Evolutionary conservation across 106 monocot species (phyloP), one percentile per base, ranked within the genome.

Genomic region (Allium sativum): DNA sequence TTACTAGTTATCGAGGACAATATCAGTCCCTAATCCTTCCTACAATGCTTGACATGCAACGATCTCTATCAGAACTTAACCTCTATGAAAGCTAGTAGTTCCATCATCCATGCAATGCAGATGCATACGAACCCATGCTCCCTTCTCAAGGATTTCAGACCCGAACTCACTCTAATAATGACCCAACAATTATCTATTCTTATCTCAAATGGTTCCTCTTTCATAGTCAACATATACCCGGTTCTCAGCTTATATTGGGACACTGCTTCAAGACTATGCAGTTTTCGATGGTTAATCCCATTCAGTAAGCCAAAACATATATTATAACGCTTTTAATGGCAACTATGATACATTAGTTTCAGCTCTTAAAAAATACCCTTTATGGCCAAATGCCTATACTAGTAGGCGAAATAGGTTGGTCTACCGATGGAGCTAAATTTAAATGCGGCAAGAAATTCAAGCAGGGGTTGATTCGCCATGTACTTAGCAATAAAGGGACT

Each of bases 51-150:
- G 88, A 87, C 58, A 55, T 93, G 51, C 93, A 93, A 47, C 93
- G 88, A 64, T 88, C 93, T 7, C 61, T 93, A 41, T 57, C 69
- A 31, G 88, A 78, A 65, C 76, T 73, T 52, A 88, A 93, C 70
- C 87, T 93, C 13, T 81, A 79, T 10, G 59, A 77, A 93, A 93
- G 67, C 75, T 93, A 15, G 88, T 93, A 9, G 88, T 88, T 13
- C 93, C n/a, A n/a, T n/a, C n/a, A n/a, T n/a, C n/a, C 93, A 59
- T 93, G 93, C 77, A 93, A 93, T 71, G 93, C 93, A 20, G 93
- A 87, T 77, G 93, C 88, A 10, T 93, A 93, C 21, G 75, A 77
- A 48, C 66, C 79, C 12, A 53, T 76, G 0, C 72, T 83, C 55
- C 93, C 93, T 58, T 93, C 87, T 7, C 93, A 88, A 68, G 93